Evolutionary conservation across 2,329 filamentous ascomycete species (phyloP), one percentile per base, ranked within the genome.

Genomic region (Neofusicoccum cordaticola): DNA sequence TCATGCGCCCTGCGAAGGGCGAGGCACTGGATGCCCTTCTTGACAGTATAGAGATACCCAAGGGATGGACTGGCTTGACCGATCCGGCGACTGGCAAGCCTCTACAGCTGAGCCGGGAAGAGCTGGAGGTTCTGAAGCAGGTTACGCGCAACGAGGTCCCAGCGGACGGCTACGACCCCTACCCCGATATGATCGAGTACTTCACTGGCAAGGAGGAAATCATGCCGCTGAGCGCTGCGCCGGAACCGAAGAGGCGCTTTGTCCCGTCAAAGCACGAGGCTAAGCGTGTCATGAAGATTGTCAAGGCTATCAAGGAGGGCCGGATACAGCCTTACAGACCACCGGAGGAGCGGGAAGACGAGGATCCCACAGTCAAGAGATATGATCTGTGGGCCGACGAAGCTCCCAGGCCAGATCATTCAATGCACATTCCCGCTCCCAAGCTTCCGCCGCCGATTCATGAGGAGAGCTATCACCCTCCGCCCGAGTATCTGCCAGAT

Each of bases 341-440:
- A 3, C 88, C 88, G 0, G 84, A 88, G 72, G 90, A 92, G 70
- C 85, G 88, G 67, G 87, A 93, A 68, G 87, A 91, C 64, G 86
- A 90, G 61, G 88, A 91, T 64, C 83, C 90, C 66, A 88, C 90
- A 62, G 83, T 90, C 45, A 85, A 85, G 27, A 88, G 88, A 72
- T 97, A 93, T 73, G 95, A 99, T 74, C 86, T 99, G 63, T 99
- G 95, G 95, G 92, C 94, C 62, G 91, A 98, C 73, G 94, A 99
- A 77, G 86, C 90, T 70, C 87, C 92, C 11, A 86, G 90, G 70
- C 87, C 90, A 39, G 90, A 93, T 67, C 91, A 98, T 76, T 83
- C 90, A 41, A 98, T 98, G 93, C 92, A 97, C 73, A 90, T 98
- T 63, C 91, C 95, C 15, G 94, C 95, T 1, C 95, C 95, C 4